Percentiles rank a stretch among this genome's conserved stretches.
Conservation (phyloP, 176 grass and related monocot species). For the Themeda triandra region DNA sequence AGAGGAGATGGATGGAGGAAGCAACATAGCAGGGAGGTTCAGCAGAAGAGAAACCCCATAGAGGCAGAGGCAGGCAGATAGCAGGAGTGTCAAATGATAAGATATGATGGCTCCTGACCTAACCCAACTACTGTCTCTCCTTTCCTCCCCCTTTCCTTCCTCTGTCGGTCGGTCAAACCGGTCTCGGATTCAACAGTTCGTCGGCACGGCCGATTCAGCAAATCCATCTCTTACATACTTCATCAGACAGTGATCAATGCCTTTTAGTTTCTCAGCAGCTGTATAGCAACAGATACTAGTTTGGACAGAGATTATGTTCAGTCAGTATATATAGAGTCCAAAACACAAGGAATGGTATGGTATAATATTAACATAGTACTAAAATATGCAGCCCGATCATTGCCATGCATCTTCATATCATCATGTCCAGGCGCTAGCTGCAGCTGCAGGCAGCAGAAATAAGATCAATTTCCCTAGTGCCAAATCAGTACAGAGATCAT, state of each 20-base stretch:
- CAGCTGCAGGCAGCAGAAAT: not conserved
- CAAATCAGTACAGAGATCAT: not conserved
- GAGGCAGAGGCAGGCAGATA: not conserved
- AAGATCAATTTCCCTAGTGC: not conserved
- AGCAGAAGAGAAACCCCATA: not conserved
- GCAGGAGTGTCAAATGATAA: not conserved
- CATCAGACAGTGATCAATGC: not conserved
- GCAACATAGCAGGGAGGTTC: not conserved
- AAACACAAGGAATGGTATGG: not conserved
- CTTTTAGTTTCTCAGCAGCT: not conserved
- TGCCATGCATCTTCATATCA: not conserved
- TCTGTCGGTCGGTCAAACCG: slow-evolving; percentile 14
- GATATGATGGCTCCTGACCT: slow-evolving; percentile 28
- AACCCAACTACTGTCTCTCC: not conserved
- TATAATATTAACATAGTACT: no score
- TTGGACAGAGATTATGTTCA: not conserved
- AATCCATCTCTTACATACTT: not conserved
- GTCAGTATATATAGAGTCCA: no score
- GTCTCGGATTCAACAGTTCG: not conserved
- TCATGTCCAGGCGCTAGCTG: not conserved
- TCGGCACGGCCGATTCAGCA: not conserved
- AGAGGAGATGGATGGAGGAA: not conserved
- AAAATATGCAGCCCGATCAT: not conserved
- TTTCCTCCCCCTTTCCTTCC: not conserved
- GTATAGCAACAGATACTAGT: not conserved